phyloP scores from a whole-genome alignment of 2,329 filamentous ascomycete genomes.

The Thermothelomyces thermophilus region DNA sequence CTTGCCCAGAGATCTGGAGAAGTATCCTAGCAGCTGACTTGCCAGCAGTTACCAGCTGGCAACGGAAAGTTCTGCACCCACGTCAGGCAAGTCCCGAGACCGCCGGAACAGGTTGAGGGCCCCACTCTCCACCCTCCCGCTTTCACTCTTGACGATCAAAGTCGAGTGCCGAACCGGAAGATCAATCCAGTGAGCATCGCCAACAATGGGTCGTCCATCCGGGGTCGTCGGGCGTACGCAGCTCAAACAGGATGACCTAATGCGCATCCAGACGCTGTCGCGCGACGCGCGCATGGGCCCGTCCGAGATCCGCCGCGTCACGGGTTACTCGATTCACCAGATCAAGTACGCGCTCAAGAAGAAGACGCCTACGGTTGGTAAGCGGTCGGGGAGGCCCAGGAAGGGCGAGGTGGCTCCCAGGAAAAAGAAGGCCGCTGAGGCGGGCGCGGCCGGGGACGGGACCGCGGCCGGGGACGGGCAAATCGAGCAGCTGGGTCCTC shows the following conservation, averaged over 20 bases:
- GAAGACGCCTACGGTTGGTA: constrained; percentile 12
- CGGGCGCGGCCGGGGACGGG: background rate
- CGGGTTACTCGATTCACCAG: constrained; percentile 15
- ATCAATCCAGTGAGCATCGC: background rate
- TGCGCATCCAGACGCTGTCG: constrained; percentile 12
- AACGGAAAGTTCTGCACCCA: too few species aligned
- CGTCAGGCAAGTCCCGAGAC: too few species aligned
- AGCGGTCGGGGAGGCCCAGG: constrained; percentile 7
- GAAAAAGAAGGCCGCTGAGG: background rate
- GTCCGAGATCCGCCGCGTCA: constrained; percentile 10
- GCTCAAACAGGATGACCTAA: constrained; percentile 8
- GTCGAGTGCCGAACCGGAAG: too few species aligned
- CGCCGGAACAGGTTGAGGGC: too few species aligned
- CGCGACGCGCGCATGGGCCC: constrained; percentile 14
- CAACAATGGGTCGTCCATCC: constrained; percentile 6
- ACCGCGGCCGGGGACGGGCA: background rate
- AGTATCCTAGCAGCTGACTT: background rate
- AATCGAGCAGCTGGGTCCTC: too few species aligned
- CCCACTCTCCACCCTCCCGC: too few species aligned
- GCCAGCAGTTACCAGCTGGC: too few species aligned
- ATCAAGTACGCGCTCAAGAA: constrained; percentile 17
- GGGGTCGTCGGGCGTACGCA: constrained; percentile 6
- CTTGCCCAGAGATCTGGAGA: too few species aligned
- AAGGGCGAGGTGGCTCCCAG: background rate
- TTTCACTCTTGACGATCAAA: too few species aligned